phyloP scores from a whole-genome alignment of 2,329 filamentous ascomycete species.

The Talaromyces sp. region DNA sequence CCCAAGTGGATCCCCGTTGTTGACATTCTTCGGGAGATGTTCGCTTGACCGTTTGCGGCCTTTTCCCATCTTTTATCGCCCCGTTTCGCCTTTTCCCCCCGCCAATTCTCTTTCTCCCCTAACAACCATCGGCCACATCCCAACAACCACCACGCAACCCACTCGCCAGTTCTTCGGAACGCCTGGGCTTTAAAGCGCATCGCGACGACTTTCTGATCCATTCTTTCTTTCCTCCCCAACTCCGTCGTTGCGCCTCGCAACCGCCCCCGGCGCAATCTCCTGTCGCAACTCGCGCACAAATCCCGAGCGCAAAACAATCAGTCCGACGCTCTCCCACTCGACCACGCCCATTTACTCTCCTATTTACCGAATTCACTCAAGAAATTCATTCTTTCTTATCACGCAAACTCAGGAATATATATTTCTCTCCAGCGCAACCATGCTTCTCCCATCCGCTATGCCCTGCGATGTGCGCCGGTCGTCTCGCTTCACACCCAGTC shows the following conservation, averaged over 20 bases:
- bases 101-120: constrained; percentile 16
- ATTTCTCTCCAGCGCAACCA: constrained; percentile 21
- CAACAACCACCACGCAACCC: constrained; percentile 61
- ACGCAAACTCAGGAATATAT: neutral
- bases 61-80: constrained; percentile 27
- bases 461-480: constrained; percentile 47
- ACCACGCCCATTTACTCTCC: constrained; percentile 1
- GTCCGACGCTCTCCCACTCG: neutral
- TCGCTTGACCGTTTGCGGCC: constrained; percentile 31
- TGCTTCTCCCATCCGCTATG: constrained; percentile 52
- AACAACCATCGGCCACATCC: constrained; percentile 46
- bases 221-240: constrained; percentile 22
- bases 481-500: constrained; percentile 39
- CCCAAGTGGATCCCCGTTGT: constrained; percentile 14
- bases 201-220: constrained; percentile 2
- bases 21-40: constrained; percentile 18
- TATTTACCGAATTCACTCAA: neutral
- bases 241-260: constrained; percentile 25
- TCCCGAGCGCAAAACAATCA: constrained; percentile 8
- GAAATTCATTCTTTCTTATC: constrained; percentile 8
- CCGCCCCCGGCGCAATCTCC: constrained; percentile 37
- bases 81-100: constrained; percentile 12
- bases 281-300: constrained; percentile 27
- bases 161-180: constrained; percentile 37
- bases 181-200: constrained; percentile 29